Evolutionary conservation across 2,329 filamentous ascomycete genomes (phyloP).

Genomic region (Xylaria sp.): DNA sequence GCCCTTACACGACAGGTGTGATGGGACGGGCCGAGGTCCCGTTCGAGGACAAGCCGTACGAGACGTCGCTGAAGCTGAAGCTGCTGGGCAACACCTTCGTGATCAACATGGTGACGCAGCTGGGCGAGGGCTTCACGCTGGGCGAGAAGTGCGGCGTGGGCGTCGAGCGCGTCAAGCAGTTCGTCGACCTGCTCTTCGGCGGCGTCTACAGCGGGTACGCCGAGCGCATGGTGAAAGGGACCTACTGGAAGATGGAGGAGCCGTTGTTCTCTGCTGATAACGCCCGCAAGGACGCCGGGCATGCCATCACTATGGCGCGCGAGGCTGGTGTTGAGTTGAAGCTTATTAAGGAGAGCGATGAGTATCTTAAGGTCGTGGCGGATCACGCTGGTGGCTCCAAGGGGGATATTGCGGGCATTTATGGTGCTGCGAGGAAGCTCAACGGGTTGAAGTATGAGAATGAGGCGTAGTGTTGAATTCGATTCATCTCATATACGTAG

Average conservation of each 20-base stretch:
- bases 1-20: slow-evolving; percentile 74
- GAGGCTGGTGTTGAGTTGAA: slow-evolving; percentile 70
- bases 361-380: slow-evolving; percentile 75
- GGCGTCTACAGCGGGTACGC: slow-evolving; percentile 81
- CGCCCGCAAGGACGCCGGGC: slow-evolving; percentile 82
- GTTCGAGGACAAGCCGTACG: slow-evolving; percentile 48
- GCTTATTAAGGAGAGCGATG: slow-evolving; percentile 74
- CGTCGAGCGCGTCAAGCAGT: slow-evolving; percentile 73
- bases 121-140: slow-evolving; percentile 81
- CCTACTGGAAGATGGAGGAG: slow-evolving; percentile 79
- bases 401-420: slow-evolving; percentile 85
- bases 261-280: slow-evolving; percentile 87
- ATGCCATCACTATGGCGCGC: slow-evolving; percentile 76
- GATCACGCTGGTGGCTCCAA: slow-evolving; percentile 71
- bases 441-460: slow-evolving; percentile 81
- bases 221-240: slow-evolving; percentile 76
- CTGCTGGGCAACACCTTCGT: slow-evolving; percentile 89
- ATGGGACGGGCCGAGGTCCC: slow-evolving; percentile 70
- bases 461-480: slow-evolving; percentile 46
- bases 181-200: slow-evolving; percentile 79
- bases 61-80: slow-evolving; percentile 76
- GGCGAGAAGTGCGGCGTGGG: slow-evolving; percentile 86
- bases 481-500: background rate
- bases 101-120: slow-evolving; percentile 81
- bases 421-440: slow-evolving; percentile 81